Conservation (phyloP, 495 filamentous ascomycete species). For the Talaromyces proteolyticus region DNA sequence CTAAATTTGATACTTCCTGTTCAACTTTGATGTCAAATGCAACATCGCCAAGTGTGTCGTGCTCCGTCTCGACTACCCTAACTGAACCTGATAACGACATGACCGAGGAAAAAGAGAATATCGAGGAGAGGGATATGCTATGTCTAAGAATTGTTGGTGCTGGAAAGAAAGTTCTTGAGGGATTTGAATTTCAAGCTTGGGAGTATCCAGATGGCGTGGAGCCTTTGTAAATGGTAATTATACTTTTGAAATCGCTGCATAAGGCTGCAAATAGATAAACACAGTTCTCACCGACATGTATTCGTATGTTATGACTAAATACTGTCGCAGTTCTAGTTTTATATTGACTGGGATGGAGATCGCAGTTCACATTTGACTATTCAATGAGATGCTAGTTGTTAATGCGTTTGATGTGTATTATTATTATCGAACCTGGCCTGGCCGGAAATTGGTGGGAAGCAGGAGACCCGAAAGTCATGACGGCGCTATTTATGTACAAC, state of each 20-base stretch:
- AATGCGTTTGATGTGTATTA: too few relatives aligned
- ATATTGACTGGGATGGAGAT: too few relatives aligned
- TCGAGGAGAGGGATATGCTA: conserved; percentile 22
- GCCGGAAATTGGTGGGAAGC: too few relatives aligned
- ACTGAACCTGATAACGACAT: neutral
- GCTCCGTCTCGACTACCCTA: neutral
- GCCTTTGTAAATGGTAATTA: conserved; percentile 3
- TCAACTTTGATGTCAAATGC: neutral
- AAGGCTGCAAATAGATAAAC: too few relatives aligned
- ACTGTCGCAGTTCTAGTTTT: too few relatives aligned
- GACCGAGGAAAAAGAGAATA: conserved; percentile 9
- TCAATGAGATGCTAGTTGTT: too few relatives aligned
- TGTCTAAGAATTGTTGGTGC: conserved; percentile 33
- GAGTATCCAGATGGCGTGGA: conserved; percentile 30
- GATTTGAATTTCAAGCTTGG: conserved; percentile 33
- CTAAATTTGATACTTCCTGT: neutral
- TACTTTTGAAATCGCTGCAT: too few relatives aligned
- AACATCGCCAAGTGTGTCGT: neutral
- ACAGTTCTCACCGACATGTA: too few relatives aligned
- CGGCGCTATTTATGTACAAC: neutral
- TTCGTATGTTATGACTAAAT: neutral
- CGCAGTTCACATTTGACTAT: too few relatives aligned
- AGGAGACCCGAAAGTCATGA: too few relatives aligned
- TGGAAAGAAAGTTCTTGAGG: conserved; percentile 30
- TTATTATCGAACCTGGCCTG: too few relatives aligned